Conservation (phyloP, 83 land plant species). For the Picea abies region DNA sequence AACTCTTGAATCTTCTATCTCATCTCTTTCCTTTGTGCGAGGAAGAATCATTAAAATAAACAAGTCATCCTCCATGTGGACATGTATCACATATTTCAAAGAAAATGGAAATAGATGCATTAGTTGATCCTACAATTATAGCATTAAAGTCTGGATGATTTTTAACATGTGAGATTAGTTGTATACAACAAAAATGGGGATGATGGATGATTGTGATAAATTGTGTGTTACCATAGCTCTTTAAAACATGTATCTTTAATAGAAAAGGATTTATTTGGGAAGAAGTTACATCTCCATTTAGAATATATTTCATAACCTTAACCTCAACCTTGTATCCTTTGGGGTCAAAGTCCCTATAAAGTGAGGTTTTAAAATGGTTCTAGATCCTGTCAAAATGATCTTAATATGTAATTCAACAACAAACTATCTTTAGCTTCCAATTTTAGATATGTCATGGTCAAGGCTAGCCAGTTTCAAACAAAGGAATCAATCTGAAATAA, state of each 20-base stretch:
- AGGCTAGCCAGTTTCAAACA: neutral
- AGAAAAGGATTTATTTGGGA: too few species aligned
- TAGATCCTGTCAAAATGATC: neutral
- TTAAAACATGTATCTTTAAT: too few species aligned
- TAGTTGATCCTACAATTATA: neutral
- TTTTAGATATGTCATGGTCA: neutral
- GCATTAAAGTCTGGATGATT: neutral
- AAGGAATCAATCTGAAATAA: neutral
- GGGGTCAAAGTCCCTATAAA: neutral
- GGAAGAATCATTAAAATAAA: neutral
- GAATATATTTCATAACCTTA: too few species aligned
- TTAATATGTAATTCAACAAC: neutral
- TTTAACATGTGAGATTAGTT: neutral
- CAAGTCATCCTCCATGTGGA: neutral
- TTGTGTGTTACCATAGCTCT: too few species aligned
- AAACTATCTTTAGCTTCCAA: neutral
- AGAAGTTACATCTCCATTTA: too few species aligned
- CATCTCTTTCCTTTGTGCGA: neutral
- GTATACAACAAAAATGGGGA: too few species aligned
- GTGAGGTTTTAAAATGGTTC: neutral
- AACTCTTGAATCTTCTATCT: neutral
- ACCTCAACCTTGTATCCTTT: neutral
- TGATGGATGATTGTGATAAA: too few species aligned
- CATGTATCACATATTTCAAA: too few species aligned
- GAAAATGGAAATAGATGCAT: neutral